phyloP scores from a whole-genome alignment of 2,329 filamentous ascomycete genomes.

The Fusarium xyrophilum region DNA sequence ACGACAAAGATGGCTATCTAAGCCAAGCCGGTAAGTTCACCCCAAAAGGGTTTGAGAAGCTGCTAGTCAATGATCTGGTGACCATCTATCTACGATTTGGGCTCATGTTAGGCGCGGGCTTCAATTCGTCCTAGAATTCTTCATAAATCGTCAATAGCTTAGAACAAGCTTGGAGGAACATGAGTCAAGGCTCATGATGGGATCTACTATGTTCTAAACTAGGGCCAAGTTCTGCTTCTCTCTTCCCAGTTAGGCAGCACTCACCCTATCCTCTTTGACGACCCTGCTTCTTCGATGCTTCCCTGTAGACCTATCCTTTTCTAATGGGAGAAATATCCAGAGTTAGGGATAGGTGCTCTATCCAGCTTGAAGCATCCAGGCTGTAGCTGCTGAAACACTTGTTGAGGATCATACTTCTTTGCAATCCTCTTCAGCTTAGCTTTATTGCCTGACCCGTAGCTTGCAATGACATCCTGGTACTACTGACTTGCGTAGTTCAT shows the following conservation, averaged over 20 bases:
- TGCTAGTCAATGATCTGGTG: neutral
- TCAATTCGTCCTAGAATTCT: neutral
- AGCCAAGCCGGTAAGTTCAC: no score
- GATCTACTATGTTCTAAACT: neutral
- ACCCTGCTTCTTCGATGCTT: neutral
- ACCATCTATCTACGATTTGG: neutral
- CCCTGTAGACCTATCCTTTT: neutral
- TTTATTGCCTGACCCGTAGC: constrained; percentile 7
- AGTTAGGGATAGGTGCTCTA: constrained; percentile 5
- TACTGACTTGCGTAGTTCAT: constrained; percentile 22
- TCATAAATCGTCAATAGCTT: neutral
- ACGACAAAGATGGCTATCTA: neutral
- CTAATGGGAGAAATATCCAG: neutral
- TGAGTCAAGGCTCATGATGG: neutral
- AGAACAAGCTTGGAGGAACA: neutral
- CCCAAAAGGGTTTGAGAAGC: neutral
- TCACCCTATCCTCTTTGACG: neutral
- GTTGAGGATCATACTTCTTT: constrained; percentile 7
- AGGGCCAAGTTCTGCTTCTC: neutral
- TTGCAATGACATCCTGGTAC: constrained; percentile 8
- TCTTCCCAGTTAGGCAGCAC: neutral
- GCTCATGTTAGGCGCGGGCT: neutral
- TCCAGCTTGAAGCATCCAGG: constrained; percentile 38
- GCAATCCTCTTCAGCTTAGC: constrained; percentile 5
- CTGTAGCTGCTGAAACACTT: constrained; percentile 7